Evolutionary conservation across 208 protist species (phyloP).

Genomic region (Trypanosoma mega): DNA sequence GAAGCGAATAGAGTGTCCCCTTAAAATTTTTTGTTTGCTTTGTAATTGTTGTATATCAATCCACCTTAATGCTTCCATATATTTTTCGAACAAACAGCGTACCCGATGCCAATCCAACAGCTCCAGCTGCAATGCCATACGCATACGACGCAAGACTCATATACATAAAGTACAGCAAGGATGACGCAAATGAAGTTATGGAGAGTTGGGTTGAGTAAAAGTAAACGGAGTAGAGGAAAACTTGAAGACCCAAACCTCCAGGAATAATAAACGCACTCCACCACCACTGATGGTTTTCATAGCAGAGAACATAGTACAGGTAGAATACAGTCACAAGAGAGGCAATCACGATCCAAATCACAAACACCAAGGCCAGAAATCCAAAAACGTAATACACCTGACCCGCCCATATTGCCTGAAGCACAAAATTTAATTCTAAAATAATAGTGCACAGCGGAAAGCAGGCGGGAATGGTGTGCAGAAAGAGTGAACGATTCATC

Average conservation of each 20-base stretch:
- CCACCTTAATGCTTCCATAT: slow-evolving; percentile 82
- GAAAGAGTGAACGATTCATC: slow-evolving; percentile 53
- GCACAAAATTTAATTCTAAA: slow-evolving; percentile 99
- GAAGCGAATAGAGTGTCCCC: too few species aligned
- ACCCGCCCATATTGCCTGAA: slow-evolving; percentile 93
- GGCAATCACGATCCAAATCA: slow-evolving; percentile 95
- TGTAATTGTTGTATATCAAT: slow-evolving; percentile 30
- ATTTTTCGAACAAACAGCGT: slow-evolving; percentile 85
- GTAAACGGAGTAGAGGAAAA: slow-evolving; percentile 92
- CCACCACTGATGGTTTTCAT: slow-evolving; percentile 98
- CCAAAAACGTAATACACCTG: slow-evolving; percentile 98
- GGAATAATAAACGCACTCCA: slow-evolving; percentile 95
- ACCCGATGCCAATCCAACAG: slow-evolving; percentile 74
- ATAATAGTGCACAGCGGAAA: slow-evolving; percentile 97
- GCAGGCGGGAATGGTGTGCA: slow-evolving; percentile 64
- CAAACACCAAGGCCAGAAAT: slow-evolving; percentile 96
- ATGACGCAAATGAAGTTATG: slow-evolving; percentile 67
- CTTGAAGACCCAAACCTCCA: slow-evolving; percentile 87
- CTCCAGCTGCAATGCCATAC: slow-evolving; percentile 79
- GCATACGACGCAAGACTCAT: slow-evolving; percentile 74
- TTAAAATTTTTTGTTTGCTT: slow-evolving; percentile 3
- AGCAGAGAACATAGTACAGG: slow-evolving; percentile 97
- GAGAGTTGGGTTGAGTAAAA: slow-evolving; percentile 86
- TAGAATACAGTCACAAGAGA: slow-evolving; percentile 97
- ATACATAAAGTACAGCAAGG: slow-evolving; percentile 89